These are phyloP conservation scores for Fagopyrum tataricum DNA, from an alignment of 148 eudicot species.

Conservation along the genomic window DNA sequence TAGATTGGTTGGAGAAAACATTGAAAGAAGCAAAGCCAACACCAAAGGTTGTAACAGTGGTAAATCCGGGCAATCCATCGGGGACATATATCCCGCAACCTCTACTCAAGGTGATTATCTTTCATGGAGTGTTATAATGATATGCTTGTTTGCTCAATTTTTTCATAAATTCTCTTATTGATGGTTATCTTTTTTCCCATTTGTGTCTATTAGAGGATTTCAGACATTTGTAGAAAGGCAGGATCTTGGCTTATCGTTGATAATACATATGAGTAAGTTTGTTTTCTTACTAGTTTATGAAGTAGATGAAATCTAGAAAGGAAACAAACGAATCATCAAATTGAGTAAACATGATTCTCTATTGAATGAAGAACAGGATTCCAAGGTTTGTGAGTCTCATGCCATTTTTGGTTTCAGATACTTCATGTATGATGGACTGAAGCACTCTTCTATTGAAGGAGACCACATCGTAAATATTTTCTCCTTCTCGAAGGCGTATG, in stretches of 20 bases:
- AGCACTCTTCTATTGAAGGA: constrained; percentile 81
- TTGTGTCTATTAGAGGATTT: constrained; percentile 51
- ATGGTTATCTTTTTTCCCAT: not conserved
- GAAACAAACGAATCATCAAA: not conserved
- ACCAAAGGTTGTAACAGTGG: constrained; percentile 98
- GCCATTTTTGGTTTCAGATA: constrained; percentile 40
- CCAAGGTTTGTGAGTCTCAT: not conserved
- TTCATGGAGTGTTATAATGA: not conserved
- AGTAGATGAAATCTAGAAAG: not conserved
- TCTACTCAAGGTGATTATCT: constrained; percentile 71
- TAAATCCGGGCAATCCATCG: constrained; percentile 98
- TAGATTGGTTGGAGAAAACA: constrained; percentile 86
- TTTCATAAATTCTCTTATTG: not conserved
- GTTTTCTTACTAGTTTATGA: not conserved
- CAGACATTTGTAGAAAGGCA: constrained; percentile 72
- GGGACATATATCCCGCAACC: constrained; percentile 93
- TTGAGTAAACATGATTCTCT: not conserved
- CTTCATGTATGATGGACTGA: constrained; percentile 92
- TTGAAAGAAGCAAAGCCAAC: constrained; percentile 59
- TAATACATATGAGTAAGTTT: constrained; percentile 97
- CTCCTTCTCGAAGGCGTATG: constrained; percentile 96
- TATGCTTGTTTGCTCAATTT: not conserved
- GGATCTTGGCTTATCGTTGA: constrained; percentile 98
- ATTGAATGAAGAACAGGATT: not conserved
- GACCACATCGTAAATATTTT: constrained; percentile 85